Evolutionary conservation across 192 early-diverging fungal species (phyloP).

Genomic region (Mortierella alpina): DNA sequence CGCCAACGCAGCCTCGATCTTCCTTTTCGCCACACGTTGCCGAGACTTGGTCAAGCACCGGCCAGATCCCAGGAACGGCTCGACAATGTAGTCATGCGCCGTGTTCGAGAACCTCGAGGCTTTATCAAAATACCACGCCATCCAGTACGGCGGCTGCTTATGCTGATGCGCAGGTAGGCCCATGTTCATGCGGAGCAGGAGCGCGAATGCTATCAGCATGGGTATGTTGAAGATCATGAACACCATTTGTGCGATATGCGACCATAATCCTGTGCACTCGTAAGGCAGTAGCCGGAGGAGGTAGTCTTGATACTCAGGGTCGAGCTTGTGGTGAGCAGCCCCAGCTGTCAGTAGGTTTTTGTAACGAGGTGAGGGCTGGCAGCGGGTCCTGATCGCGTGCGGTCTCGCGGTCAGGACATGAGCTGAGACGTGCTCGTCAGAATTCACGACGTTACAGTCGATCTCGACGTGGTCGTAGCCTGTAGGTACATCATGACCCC

Average conservation of each 20-base stretch:
- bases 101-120: slow-evolving; percentile 2
- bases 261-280: slow-evolving; percentile 16
- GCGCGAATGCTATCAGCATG: slow-evolving; percentile 17
- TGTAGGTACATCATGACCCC: slow-evolving; percentile 47
- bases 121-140: slow-evolving; percentile 27
- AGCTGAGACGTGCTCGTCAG: slow-evolving; percentile 22
- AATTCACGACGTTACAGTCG: slow-evolving; percentile 17
- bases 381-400: slow-evolving; percentile 17
- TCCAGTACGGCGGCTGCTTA: slow-evolving; percentile 27
- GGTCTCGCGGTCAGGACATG: slow-evolving; percentile 38
- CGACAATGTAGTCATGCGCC: slow-evolving; percentile 16
- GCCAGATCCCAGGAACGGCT: slow-evolving; percentile 33
- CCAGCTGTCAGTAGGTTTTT: slow-evolving; percentile 38
- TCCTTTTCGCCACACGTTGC: slow-evolving; percentile 3
- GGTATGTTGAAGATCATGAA: slow-evolving; percentile 9
- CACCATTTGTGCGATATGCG: slow-evolving; percentile 23
- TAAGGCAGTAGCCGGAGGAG: slow-evolving; percentile 35
- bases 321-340: slow-evolving; percentile 37
- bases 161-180: slow-evolving; percentile 15
- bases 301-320: slow-evolving; percentile 38
- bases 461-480: slow-evolving; percentile 54
- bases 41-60: slow-evolving; percentile 16
- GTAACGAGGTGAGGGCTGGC: slow-evolving; percentile 45
- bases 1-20: slow-evolving; percentile 8
- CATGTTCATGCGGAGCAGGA: slow-evolving; percentile 6